Conservation (phyloP, 1,139 yeast genomes). For the Candida gigantensis region DNA sequence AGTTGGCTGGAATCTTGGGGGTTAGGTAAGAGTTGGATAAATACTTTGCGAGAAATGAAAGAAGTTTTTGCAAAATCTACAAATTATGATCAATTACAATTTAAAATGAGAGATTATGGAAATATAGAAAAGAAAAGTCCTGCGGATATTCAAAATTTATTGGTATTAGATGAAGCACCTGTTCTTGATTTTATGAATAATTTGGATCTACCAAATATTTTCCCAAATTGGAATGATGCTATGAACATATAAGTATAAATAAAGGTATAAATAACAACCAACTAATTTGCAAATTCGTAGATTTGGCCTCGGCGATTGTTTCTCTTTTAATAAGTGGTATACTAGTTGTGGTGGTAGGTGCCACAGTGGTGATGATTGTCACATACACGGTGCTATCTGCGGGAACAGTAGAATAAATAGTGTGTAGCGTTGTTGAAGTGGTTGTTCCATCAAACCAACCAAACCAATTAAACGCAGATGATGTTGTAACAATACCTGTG, state of each 20-base stretch:
- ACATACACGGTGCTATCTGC: slow-evolving; percentile 10
- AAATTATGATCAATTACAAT: slow-evolving; percentile 22
- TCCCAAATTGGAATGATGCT: slow-evolving; percentile 24
- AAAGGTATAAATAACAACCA: slow-evolving; percentile 8
- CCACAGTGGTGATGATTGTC: slow-evolving; percentile 14
- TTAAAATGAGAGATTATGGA: slow-evolving; percentile 30
- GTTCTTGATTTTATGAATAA: slow-evolving; percentile 22
- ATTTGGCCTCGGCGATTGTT: slow-evolving; percentile 3
- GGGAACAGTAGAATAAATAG: slow-evolving; percentile 9
- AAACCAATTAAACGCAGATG: slow-evolving; percentile 4
- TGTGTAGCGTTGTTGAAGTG: slow-evolving; percentile 8
- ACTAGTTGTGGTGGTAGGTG: slow-evolving; percentile 4
- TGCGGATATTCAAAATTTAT: slow-evolving; percentile 19
- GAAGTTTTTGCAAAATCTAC: slow-evolving; percentile 20
- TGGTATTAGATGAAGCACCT: slow-evolving; percentile 19
- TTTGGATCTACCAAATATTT: slow-evolving; percentile 22
- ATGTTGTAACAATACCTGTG: neutral
- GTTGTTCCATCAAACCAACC: slow-evolving; percentile 7
- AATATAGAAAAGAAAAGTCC: slow-evolving; percentile 17
- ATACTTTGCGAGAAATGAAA: slow-evolving; percentile 21
- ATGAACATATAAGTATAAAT: slow-evolving; percentile 13
- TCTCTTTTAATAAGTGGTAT: slow-evolving; percentile 12
- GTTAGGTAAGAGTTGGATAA: slow-evolving; percentile 28
- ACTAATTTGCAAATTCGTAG: slow-evolving; percentile 2
- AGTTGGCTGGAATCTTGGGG: slow-evolving; percentile 29